Evolutionary conservation across 164 flowering plant genomes (phyloP).

Genomic region (Nymphaea colorata): DNA sequence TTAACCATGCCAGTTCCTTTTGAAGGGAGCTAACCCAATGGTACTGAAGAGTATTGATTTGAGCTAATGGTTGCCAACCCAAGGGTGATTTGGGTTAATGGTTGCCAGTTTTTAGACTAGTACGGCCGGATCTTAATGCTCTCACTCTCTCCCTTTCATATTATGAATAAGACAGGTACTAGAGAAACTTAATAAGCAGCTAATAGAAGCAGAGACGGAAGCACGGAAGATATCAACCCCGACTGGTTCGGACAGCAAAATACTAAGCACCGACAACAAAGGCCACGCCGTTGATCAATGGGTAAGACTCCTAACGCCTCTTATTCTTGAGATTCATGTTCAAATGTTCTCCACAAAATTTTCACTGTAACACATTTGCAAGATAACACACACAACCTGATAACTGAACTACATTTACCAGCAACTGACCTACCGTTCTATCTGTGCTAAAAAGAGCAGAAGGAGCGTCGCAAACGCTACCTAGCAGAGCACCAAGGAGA

Average conservation of each 20-base stretch:
- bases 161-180: background rate
- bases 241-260: background rate
- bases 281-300: background rate
- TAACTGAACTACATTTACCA: too few relatives aligned
- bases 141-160: background rate
- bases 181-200: slow-evolving; percentile 1
- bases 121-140: background rate
- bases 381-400: background rate
- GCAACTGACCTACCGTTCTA: too few relatives aligned
- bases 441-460: background rate
- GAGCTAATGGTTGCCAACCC: background rate
- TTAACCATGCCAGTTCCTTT: too few relatives aligned
- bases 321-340: background rate
- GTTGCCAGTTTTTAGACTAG: background rate
- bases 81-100: background rate
- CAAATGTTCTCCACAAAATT: background rate
- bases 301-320: background rate
- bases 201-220: background rate
- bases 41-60: background rate
- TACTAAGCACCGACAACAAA: background rate
- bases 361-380: background rate
- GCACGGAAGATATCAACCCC: background rate
- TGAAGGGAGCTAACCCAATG: background rate
- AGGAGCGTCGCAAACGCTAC: background rate
- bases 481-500: slow-evolving; percentile 1